Base-by-base conservation (phyloP, 2,329 filamentous ascomycete species). In the Beauveria rudraprayagi region DNA sequence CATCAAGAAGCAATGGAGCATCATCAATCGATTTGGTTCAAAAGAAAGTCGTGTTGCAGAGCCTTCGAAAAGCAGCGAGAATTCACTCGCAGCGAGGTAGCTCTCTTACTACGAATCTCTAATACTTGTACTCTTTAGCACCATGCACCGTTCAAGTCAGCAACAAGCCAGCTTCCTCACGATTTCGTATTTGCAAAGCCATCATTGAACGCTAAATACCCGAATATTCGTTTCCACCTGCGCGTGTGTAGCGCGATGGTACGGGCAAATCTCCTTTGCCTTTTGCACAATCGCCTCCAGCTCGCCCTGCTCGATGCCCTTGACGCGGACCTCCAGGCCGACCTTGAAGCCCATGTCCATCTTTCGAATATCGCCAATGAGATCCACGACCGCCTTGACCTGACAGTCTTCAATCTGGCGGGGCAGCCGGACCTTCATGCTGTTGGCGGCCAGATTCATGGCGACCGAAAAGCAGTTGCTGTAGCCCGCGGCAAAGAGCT, bases 401-500 rank as follows among this genome's bases (percentile, higher is more conserved):
- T 50, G 44, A 22, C 44, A 57, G 9, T 56, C 54, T 7, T 56
- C 54, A 5, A 40, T 40, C 7, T 41, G 28, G 43, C 55, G 44
- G 3, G 55, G 55, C 34, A 57, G 30, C 2, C 55, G 44, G 9
- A 41, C 26, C 44, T 50, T 50, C 9, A 50, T 3, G 34, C 55
- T 50, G 44, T 50, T 57, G 14, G 55, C 55, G 19, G 55, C 55
- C 9, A 57, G 55, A 34, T 57, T 57, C 55, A 57, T 57, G 11
- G 55, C 55, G 34, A 57, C 55, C 16, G 26, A 22, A 17, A 57
- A 57, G 55, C 55, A 57, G 46, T 57, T 57, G 55, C 55, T 57
- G 55, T 57, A 57, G 14, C 55, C 55, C 9, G 55, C 55, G 14
- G 55, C 55, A 5, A 57, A 28, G 2, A 57, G 55, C 55, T 57